phyloP scores from a whole-genome alignment of 2,329 filamentous ascomycete species.

The Colletotrichum cordylinicola region DNA sequence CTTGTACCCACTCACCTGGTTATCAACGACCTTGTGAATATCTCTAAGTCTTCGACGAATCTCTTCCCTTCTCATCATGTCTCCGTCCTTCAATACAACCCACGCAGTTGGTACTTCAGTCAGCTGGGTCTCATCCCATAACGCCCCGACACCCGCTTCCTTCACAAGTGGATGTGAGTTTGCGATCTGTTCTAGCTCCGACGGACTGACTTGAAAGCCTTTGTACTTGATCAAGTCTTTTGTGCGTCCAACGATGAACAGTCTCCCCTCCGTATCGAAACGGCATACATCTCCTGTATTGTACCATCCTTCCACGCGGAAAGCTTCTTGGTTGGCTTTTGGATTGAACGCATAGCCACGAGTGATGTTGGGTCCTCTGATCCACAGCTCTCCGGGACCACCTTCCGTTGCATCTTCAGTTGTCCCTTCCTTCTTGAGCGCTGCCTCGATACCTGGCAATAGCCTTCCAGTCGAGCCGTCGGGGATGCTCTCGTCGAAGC shows the following conservation, averaged over 20 bases:
- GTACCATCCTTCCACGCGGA: slow-evolving; percentile 45
- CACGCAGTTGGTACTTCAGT: slow-evolving; percentile 45
- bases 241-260: slow-evolving; percentile 42
- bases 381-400: slow-evolving; percentile 47
- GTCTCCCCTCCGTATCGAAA: slow-evolving; percentile 34
- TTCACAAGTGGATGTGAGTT: slow-evolving; percentile 41
- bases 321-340: slow-evolving; percentile 39
- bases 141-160: slow-evolving; percentile 39
- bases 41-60: slow-evolving; percentile 19
- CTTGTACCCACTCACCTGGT: slow-evolving; percentile 46
- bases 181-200: slow-evolving; percentile 40
- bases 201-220: slow-evolving; percentile 44
- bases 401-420: slow-evolving; percentile 38
- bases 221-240: slow-evolving; percentile 50
- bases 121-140: slow-evolving; percentile 41
- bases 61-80: slow-evolving; percentile 9
- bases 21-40: slow-evolving; percentile 27
- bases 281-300: slow-evolving; percentile 51
- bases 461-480: slow-evolving; percentile 40
- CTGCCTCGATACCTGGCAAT: slow-evolving; percentile 43
- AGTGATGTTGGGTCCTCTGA: slow-evolving; percentile 49
- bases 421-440: slow-evolving; percentile 42
- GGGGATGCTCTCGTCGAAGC: slow-evolving; percentile 33
- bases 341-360: slow-evolving; percentile 45
- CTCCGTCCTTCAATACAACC: slow-evolving; percentile 34